Base-by-base conservation (phyloP, 2,329 filamentous ascomycete species). In the Sporothrix dimorphospora region DNA sequence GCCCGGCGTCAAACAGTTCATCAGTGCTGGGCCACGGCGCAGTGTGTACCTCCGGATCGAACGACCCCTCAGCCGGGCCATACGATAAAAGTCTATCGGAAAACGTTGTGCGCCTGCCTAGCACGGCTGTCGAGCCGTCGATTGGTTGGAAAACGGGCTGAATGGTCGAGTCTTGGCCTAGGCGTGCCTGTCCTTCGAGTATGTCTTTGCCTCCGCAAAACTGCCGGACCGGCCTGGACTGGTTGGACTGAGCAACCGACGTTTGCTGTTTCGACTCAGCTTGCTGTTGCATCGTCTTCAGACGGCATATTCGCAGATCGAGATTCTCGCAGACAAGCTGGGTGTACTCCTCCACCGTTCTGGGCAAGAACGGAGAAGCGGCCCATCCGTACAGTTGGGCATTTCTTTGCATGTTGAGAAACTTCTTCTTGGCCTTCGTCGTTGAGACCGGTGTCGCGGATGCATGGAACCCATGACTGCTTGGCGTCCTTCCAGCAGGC, bases 351-450 rank as follows among this genome's bases (percentile, higher is more conserved):
- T 12, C 14, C 1, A 38, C 38, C 1, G 65, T 14, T 57, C 69
- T 45, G 19, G 73, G 73, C 5, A 73, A 51, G 21, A 70, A 73
- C 0, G 69, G 70, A 1, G 72, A 72, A 8, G n/a, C 4, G 1
- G 30, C 65, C 3, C 21, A 66, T 38, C 72, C 68, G 3, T 38
- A 4, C 12, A 47, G 27, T 42, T 27, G 14, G 9, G 61, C 61
- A 8, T 49, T 8, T n/a, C n/a, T 16, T 6, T n/a, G 47, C 19
- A 49, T 16, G 19, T 49, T 8, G 2, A 4, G 4, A 9, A n/a
- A 21, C 47, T 49, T 49, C 42, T 16, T 16, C 14, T 14, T 4
- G 42, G 12, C 14, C 12, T 6, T 5, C 12, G 6, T 19, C 42
- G 42, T 34, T 34, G 30, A 16, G 12, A 0, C 42, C 4, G 42